phyloP scores from a whole-genome alignment of 352 stramenopile genomes.

The Phytophthora multivora region DNA sequence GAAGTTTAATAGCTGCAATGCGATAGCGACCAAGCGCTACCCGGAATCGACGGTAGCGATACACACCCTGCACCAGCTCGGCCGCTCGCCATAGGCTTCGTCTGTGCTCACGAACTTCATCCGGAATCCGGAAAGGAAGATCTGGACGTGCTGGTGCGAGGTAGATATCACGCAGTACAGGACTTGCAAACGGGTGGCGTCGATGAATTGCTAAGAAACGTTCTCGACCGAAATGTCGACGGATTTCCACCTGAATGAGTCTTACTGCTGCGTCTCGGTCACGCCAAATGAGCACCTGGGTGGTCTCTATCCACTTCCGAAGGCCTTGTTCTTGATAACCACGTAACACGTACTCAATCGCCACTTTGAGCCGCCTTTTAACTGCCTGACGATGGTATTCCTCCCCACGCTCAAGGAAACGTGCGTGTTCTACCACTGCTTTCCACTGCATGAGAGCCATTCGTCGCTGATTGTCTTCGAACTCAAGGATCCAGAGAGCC shows the following conservation, averaged over 20 bases:
- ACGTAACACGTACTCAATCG: conserved; percentile 73
- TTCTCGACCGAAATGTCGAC: conserved; percentile 42
- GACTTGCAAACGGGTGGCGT: conserved; percentile 43
- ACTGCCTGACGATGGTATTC: conserved; percentile 67
- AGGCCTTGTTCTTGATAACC: conserved; percentile 68
- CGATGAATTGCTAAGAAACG: conserved; percentile 54
- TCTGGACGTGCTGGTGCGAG: conserved; percentile 42
- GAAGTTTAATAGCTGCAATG: conserved; percentile 58
- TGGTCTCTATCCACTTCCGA: conserved; percentile 56
- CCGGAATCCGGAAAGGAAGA: conserved; percentile 53
- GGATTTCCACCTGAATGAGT: conserved; percentile 59
- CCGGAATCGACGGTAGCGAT: conserved; percentile 60
- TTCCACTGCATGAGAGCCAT: conserved; percentile 84
- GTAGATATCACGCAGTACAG: conserved; percentile 59
- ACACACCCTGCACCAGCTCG: conserved; percentile 58
- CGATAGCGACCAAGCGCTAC: conserved; percentile 57
- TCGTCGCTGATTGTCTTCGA: conserved; percentile 77
- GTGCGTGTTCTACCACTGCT: conserved; percentile 65
- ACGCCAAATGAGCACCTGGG: conserved; percentile 62
- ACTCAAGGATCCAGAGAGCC: conserved; percentile 69
- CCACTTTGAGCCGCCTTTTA: conserved; percentile 61
- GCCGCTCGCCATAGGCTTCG: conserved; percentile 65
- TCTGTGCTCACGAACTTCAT: conserved; percentile 56
- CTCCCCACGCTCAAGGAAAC: conserved; percentile 56
- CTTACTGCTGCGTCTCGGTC: conserved; percentile 54